phyloP scores from a whole-genome alignment of 768 basidiomycete genomes.

The Hygrophorus russula region DNA sequence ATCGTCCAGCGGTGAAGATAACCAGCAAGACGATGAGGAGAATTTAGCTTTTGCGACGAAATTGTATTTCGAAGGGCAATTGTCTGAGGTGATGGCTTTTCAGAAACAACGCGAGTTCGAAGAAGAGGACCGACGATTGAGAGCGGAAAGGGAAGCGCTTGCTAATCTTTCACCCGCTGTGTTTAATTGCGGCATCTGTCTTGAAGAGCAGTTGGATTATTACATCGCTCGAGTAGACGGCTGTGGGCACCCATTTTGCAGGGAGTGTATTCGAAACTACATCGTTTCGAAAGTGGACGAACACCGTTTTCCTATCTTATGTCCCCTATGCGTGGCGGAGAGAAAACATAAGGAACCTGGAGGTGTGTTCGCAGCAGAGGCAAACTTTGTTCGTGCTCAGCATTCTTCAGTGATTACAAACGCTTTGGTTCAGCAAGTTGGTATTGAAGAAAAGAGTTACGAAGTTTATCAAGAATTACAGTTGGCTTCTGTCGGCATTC shows the following conservation, averaged over 20 bases:
- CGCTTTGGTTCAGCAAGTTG: slow-evolving; percentile 27
- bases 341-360: slow-evolving; percentile 3
- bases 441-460: slow-evolving; percentile 30
- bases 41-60: slow-evolving; percentile 10
- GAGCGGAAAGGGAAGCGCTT: slow-evolving; percentile 23
- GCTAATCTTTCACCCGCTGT: slow-evolving; percentile 15
- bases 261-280: slow-evolving; percentile 29
- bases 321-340: slow-evolving; percentile 32
- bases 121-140: slow-evolving; percentile 26
- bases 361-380: not conserved
- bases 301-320: slow-evolving; percentile 37
- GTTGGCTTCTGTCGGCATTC: slow-evolving; percentile 28
- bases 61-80: slow-evolving; percentile 10
- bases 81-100: slow-evolving; percentile 13
- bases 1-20: too few relatives aligned
- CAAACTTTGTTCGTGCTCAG: not conserved
- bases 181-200: slow-evolving; percentile 41
- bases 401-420: slow-evolving; percentile 24
- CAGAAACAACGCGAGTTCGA: slow-evolving; percentile 27
- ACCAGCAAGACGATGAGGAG: slow-evolving; percentile 6
- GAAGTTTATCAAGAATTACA: slow-evolving; percentile 33
- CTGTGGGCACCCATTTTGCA: slow-evolving; percentile 33
- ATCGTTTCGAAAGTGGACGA: slow-evolving; percentile 28
- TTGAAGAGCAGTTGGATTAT: slow-evolving; percentile 27
- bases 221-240: slow-evolving; percentile 27